Conservation (phyloP, 495 filamentous ascomycete species). For the Penicillium subrubescens region DNA sequence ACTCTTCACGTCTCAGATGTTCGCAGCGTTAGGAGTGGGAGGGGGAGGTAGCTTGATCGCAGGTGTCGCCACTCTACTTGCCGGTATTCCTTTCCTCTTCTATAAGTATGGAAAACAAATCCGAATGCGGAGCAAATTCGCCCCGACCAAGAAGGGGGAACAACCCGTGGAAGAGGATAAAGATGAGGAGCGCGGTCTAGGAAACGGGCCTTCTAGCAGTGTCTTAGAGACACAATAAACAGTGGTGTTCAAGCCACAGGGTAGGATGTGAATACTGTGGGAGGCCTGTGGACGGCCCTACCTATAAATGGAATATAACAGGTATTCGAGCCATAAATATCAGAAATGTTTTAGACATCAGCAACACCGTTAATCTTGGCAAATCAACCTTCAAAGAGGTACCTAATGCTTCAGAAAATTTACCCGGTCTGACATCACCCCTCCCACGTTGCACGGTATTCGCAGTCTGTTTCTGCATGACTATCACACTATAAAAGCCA, state of each 20-base stretch:
- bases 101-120: conserved; percentile 52
- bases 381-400: neutral
- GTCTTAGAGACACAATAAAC: neutral
- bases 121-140: conserved; percentile 39
- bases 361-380: neutral
- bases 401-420: neutral
- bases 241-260: no score
- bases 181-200: conserved; percentile 5
- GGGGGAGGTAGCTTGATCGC: conserved; percentile 51
- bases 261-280: neutral
- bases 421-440: neutral
- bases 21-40: conserved; percentile 52
- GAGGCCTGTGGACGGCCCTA: neutral
- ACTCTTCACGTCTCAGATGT: conserved; percentile 37
- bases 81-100: conserved; percentile 52
- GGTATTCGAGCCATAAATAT: neutral
- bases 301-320: neutral
- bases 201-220: neutral
- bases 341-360: neutral
- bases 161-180: neutral
- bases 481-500: neutral
- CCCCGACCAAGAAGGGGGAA: conserved; percentile 23
- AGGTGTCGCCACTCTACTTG: conserved; percentile 43
- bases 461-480: neutral
- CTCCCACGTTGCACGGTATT: neutral